Evolutionary conservation across 2,329 filamentous ascomycete species (phyloP).

Genomic region (Arthrobotrys musiformis): DNA sequence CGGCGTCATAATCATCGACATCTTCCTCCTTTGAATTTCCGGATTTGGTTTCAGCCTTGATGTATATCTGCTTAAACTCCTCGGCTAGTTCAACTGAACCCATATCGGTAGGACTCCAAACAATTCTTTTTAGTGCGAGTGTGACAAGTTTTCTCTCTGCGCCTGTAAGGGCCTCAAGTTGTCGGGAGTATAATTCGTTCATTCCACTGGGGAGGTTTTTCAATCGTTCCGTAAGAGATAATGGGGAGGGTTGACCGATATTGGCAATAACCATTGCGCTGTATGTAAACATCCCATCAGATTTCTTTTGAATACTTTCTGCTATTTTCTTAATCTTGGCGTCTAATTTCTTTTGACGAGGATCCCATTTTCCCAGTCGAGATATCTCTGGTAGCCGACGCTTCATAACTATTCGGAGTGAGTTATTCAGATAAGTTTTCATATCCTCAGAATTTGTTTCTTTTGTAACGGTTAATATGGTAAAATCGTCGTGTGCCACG

Average conservation of each 20-base stretch:
- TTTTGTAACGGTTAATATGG: constrained; percentile 38
- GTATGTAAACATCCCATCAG: constrained; percentile 40
- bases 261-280: constrained; percentile 31
- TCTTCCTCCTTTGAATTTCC: constrained; percentile 1
- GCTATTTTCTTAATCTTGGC: constrained; percentile 28
- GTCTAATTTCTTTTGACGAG: background rate
- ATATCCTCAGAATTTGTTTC: constrained; percentile 41
- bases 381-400: background rate
- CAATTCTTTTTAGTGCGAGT: constrained; percentile 19
- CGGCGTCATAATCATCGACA: constrained; percentile 1
- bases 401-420: background rate
- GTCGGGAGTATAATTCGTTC: constrained; percentile 25
- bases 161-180: constrained; percentile 2
- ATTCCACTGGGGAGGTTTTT: constrained; percentile 17
- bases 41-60: background rate
- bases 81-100: constrained; percentile 27
- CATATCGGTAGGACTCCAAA: constrained; percentile 20
- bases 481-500: constrained; percentile 12
- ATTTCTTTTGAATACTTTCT: constrained; percentile 23
- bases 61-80: constrained; percentile 27
- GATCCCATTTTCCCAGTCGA: background rate
- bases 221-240: constrained; percentile 15
- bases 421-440: constrained; percentile 30
- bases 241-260: constrained; percentile 24
- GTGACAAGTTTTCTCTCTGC: constrained; percentile 26